Percentiles rank a stretch among this genome's conserved stretches.
These are phyloP conservation scores for Terana coerulea DNA, from an alignment of 768 basidiomycete genomes.

Conservation along the genomic window DNA sequence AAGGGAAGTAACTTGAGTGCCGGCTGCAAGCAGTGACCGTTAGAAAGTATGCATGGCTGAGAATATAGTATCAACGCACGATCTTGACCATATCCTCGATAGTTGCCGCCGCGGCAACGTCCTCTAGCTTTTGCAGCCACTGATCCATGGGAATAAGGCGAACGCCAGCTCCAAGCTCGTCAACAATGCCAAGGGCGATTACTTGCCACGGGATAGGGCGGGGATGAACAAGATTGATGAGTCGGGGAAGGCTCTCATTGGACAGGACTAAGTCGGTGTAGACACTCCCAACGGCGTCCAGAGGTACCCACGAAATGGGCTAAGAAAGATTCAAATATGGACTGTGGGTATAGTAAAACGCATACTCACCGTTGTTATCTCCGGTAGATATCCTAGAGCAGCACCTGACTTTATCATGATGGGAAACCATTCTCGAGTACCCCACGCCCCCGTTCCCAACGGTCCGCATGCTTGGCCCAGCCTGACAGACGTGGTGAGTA, in stretches of 20 bases:
- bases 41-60: background rate
- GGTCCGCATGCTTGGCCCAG: constrained; percentile 27
- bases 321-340: constrained; percentile 11
- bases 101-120: background rate
- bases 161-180: background rate
- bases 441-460: constrained; percentile 22
- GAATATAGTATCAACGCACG: background rate
- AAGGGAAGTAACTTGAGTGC: constrained; percentile 7
- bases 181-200: background rate
- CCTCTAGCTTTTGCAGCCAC: no score
- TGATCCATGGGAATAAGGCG: no score
- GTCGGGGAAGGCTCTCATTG: background rate
- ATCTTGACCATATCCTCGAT: background rate
- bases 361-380: constrained; percentile 4
- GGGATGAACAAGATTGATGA: constrained; percentile 18
- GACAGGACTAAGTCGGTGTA: constrained; percentile 2
- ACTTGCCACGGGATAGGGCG: constrained; percentile 10
- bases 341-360: constrained; percentile 19
- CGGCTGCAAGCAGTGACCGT: background rate
- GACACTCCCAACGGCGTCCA: background rate
- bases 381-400: constrained; percentile 11
- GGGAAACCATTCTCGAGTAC: constrained; percentile 28
- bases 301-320: constrained; percentile 3
- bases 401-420: constrained; percentile 15
- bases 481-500: constrained; percentile 13